Evolutionary conservation across 208 protist species (phyloP), one percentile per base, ranked within the genome.

Genomic region (Leishmania arabica): DNA sequence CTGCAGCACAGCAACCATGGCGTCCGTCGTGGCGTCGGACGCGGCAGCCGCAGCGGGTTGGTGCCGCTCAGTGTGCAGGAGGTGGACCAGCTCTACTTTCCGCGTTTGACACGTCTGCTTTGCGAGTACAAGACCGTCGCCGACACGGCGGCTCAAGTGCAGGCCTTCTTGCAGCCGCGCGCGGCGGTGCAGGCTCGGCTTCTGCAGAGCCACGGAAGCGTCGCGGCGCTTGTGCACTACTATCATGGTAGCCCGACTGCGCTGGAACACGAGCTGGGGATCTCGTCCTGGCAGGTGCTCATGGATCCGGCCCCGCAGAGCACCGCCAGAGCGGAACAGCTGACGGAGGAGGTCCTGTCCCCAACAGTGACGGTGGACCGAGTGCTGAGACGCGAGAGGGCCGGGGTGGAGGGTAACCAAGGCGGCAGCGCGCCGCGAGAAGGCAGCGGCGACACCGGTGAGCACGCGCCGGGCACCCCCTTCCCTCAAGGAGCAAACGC

Each of bases 171-270:
- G 51, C 75, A 78, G 47, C 54, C 65, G 17, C 83, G 83, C 37
- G 82, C 76, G 21, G 82, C 71, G 17, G 62, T 92, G 77, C 78
- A 76, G 64, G 47, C 34, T 5, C 74, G 83, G 15, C 51, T 96
- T 58, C 54, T 85, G n/a, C 75, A 85, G 77, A 88, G 85, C 40
- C 93, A 92, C 79, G 79, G 88, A 78, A 87, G 83, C 40, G 54
- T 92, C 5, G 85, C 68, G 24, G 81, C 86, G 27, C 79, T 95
- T 34, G 84, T 96, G 62, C 93, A 96, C 84, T 96, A 93, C 78
- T 90, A 92, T 79, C 93, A 96, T 78, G 84, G 86, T 64, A 90
- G 90, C 68, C 82, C 80, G 31, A 42, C 86, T 31, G 89, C 84
- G n/a, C 84, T 96, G 45, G 72, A 92, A 83, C 82, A 87, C 40